Conservation (phyloP, 805 yeast genomes). For the Barnettozyma populi region DNA sequence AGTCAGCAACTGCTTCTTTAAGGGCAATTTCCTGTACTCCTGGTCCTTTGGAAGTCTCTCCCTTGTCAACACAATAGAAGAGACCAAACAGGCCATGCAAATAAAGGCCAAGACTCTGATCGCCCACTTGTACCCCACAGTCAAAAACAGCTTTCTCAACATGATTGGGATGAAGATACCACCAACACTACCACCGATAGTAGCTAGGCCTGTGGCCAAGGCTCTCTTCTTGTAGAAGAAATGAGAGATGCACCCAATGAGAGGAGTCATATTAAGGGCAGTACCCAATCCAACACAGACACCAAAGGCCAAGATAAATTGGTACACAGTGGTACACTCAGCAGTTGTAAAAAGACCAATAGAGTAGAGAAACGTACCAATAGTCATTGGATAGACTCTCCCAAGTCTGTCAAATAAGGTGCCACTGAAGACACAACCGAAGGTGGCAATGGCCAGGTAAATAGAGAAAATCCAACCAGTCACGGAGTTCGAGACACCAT, state of each 20-base stretch:
- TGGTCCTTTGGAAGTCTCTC: constrained; percentile 38
- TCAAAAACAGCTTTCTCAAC: constrained; percentile 42
- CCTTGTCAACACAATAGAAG: constrained; percentile 32
- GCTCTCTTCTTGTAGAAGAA: constrained; percentile 62
- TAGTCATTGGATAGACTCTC: constrained; percentile 37
- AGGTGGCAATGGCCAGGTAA: constrained; percentile 45
- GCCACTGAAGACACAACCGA: constrained; percentile 51
- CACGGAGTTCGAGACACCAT: constrained; percentile 40
- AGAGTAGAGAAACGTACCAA: constrained; percentile 41
- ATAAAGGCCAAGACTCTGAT: constrained; percentile 48
- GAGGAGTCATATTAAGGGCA: constrained; percentile 56
- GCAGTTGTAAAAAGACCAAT: constrained; percentile 55
- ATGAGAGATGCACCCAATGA: constrained; percentile 56
- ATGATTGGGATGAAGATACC: constrained; percentile 53
- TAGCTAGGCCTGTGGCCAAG: constrained; percentile 45
- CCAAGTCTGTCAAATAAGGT: constrained; percentile 63
- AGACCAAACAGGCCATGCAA: constrained; percentile 33
- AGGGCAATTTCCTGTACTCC: constrained; percentile 22
- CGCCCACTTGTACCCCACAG: constrained; percentile 57
- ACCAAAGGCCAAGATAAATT: constrained; percentile 57
- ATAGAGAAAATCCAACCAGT: constrained; percentile 64
- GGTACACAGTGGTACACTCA: constrained; percentile 46
- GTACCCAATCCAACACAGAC: constrained; percentile 53
- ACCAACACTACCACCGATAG: constrained; percentile 54
- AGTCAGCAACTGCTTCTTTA: constrained; percentile 21